Evolutionary conservation across 2,329 filamentous ascomycete species (phyloP), one percentile per base, ranked within the genome.

Genomic region (Aspergillus amoenus): DNA sequence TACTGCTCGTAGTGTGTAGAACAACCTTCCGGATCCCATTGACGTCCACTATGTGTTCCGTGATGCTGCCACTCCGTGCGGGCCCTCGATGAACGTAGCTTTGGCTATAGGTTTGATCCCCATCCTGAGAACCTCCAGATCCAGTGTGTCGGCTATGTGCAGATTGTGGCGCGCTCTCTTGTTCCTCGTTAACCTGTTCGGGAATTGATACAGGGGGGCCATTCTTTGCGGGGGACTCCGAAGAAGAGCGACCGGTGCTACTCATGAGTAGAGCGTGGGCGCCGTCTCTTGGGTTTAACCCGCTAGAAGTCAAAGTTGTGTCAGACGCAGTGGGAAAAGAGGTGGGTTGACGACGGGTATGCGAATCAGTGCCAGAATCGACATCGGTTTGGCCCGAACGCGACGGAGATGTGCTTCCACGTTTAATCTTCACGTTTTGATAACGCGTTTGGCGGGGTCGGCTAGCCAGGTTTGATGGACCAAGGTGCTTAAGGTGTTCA

Each of bases 21-120:
- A 93, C 84, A 44, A 91, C 84, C 74, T 93, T 93, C 61, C 85
- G 84, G 52, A 92, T 82, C 2, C 90, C 90, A 55, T 87, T 85
- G 2, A 87, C 80, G 67, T 93, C 88, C 55, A 92, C 78, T n/a
- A 90, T 79, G 59, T 89, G 90, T 73, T 93, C 89, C 0, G 89
- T 91, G 65, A 93, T 91, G 69, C 87, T 90, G 27, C 90, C 89
- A 64, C 87, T 90, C 56, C 88, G 81, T 5, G 87, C 86, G 4
- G 80, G 78, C 8, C 82, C 79, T 34, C 76, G 76, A 49, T 74
- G 74, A 17, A 70, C 66, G 40, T 75, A 75, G 27, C 63, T 60
- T 30, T 49, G 66, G 63, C 69, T 53, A 64, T 70, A 56, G 44
- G 50, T 40, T 18, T 49, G 49, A 7, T 66, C 63, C 2, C 27